Evolutionary conservation across 441 rosid species (phyloP).

Genomic region (Biscutella laevigata): DNA sequence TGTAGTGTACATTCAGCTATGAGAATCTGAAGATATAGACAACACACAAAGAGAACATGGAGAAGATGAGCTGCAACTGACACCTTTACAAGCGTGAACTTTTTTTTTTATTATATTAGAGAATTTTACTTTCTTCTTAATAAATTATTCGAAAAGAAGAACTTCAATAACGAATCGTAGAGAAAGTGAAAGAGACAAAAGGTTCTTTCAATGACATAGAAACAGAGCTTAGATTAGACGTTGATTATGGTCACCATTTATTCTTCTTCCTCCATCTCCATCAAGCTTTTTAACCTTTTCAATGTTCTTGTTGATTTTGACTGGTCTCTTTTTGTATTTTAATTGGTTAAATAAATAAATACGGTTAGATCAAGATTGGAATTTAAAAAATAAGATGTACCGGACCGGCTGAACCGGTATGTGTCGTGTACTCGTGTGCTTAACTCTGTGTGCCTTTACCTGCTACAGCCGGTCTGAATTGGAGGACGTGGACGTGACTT

Average conservation of each 20-base stretch:
- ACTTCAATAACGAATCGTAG: constrained; percentile 29
- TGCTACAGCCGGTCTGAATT: constrained; percentile 34
- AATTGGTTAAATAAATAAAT: not conserved
- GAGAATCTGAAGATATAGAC: not conserved
- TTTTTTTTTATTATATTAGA: constrained; percentile 8
- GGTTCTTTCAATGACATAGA: constrained; percentile 16
- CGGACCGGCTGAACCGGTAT: constrained; percentile 39
- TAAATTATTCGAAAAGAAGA: constrained; percentile 1
- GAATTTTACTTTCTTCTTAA: not conserved
- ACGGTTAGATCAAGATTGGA: constrained; percentile 13
- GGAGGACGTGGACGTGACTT: too few species aligned
- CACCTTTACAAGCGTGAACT: constrained; percentile 54
- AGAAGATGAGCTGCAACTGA: constrained; percentile 26
- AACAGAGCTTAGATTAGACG: constrained; percentile 17
- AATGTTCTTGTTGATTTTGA: constrained; percentile 1
- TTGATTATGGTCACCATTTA: constrained; percentile 4
- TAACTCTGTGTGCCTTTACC: constrained; percentile 12
- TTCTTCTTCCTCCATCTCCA: not conserved
- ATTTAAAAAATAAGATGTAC: too few species aligned
- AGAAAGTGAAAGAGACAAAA: constrained; percentile 11
- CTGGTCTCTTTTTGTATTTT: constrained; percentile 5
- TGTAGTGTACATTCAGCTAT: not conserved
- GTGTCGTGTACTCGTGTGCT: constrained; percentile 22
- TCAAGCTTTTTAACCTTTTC: not conserved
- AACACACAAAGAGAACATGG: constrained; percentile 29